Evolutionary conservation across 2,329 filamentous ascomycete species (phyloP).

Genomic region (Talaromyces islandicus): DNA sequence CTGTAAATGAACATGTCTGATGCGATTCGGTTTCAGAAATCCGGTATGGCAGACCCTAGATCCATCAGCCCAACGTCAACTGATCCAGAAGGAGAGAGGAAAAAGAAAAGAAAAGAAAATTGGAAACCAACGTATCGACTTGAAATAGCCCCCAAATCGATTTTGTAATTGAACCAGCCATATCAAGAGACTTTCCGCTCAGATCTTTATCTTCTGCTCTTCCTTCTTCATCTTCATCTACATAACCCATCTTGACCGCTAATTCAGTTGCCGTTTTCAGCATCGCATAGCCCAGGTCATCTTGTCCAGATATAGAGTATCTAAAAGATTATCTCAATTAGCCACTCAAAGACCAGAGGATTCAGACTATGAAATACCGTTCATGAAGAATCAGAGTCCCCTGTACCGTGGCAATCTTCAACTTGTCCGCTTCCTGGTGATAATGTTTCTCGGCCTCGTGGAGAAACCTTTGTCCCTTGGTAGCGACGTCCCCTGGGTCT

Average conservation of each 20-base stretch:
- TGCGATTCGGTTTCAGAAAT: constrained; percentile 29
- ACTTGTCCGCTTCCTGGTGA: constrained; percentile 16
- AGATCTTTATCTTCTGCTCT: constrained; percentile 14
- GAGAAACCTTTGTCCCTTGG: constrained; percentile 30
- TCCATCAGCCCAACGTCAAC: neutral
- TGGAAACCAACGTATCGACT: constrained; percentile 29
- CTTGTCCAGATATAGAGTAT: constrained; percentile 30
- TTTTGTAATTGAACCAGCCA: constrained; percentile 24
- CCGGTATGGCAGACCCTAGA: constrained; percentile 28
- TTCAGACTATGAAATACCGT: constrained; percentile 9
- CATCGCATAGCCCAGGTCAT: constrained; percentile 32
- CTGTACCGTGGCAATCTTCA: constrained; percentile 26
- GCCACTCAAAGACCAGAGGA: neutral
- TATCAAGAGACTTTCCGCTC: constrained; percentile 21
- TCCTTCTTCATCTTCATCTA: constrained; percentile 20
- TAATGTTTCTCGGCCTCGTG: constrained; percentile 30
- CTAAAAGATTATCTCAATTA: constrained; percentile 12
- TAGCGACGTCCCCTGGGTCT: constrained; percentile 29
- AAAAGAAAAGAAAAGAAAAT: neutral
- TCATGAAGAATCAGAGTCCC: constrained; percentile 32
- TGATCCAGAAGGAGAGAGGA: neutral
- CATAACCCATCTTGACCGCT: constrained; percentile 26
- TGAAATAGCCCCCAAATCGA: constrained; percentile 35
- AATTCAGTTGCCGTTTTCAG: constrained; percentile 31
- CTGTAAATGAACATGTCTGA: constrained; percentile 26